Evolutionary conservation across 345 rosid species (phyloP), one percentile per base, ranked within the genome.

Genomic region (Syzygium grande): DNA sequence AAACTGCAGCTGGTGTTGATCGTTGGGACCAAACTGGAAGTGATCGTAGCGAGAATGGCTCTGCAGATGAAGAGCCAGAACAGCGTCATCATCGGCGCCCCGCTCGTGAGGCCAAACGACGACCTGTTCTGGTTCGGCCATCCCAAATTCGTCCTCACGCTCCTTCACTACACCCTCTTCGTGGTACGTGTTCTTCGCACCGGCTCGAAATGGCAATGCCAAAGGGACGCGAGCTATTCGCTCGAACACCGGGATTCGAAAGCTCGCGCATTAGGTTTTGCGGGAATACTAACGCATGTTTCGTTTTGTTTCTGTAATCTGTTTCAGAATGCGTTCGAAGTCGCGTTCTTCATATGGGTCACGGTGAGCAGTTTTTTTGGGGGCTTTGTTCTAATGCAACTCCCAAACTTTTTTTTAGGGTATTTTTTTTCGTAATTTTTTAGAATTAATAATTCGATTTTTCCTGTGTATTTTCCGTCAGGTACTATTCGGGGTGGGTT

Each of bases 291-390:
- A 19, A 73, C 6, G 83, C 49, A 5, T 43, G 46, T 73, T 38
- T 38, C 49, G 83, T 38, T 73, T 73, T 73, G 80, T 22, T 73
- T 34, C 49, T 63, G 51, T 51, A 27, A 27, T 85, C 41, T 14
- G 7, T 52, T 87, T 88, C 95, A 96, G 98, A 97, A 97, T 84
- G 95, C 99, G 51, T 97, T 97, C 86, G 96, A 95, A 91, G 49
- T 93, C 43, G 95, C 96, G 41, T 94, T 95, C 89, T 94, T 97
- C 85, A 46, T 92, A 21, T 97, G 97, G 97, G 91, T 93, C 89
- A 91, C 95, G 93, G 99, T 96, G 93, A 51, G 85, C 25, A 73
- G 27, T 38, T 73, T 4, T 34, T 34, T 25, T 13, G 46, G 46
- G 46, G 0, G 80, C 80, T 73, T 73, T 38, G 49, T 21, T 34